Evolutionary conservation across 2,329 filamentous ascomycete species (phyloP).

Genomic region (Phyllosticta citrichinensis): DNA sequence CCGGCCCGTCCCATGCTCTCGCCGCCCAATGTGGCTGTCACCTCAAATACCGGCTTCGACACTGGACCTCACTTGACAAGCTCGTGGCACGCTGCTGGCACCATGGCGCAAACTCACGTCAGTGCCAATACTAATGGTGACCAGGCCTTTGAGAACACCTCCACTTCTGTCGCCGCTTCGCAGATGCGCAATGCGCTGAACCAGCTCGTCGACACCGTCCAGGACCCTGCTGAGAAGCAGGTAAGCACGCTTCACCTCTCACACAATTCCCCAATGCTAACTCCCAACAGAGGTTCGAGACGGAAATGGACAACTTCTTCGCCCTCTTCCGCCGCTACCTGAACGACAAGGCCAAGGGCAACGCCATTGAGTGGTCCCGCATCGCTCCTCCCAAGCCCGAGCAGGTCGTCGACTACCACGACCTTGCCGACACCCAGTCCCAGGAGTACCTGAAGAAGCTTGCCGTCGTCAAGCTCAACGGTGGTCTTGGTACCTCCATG

Average conservation of each 20-base stretch:
- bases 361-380: constrained; percentile 89
- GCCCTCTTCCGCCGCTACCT: constrained; percentile 95
- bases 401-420: constrained; percentile 92
- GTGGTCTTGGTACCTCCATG: constrained; percentile 98
- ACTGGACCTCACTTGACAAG: background rate
- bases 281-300: constrained; percentile 68
- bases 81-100: constrained; percentile 8
- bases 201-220: constrained; percentile 79
- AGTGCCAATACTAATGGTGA: constrained; percentile 6
- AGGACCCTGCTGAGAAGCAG: constrained; percentile 69
- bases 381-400: constrained; percentile 87
- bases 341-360: constrained; percentile 98
- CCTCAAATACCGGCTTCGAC: background rate
- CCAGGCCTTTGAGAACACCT: constrained; percentile 98
- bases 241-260: constrained; percentile 37
- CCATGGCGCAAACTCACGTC: background rate
- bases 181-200: constrained; percentile 99
- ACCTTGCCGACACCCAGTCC: constrained; percentile 79
- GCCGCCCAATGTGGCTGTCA: background rate
- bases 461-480: constrained; percentile 97
- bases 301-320: constrained; percentile 99
- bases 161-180: constrained; percentile 91
- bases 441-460: constrained; percentile 95
- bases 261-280: constrained; percentile 8
- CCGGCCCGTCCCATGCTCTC: background rate